Percentiles rank a stretch among this genome's conserved stretches.
These are phyloP conservation scores for Xerocomellus dryophilus DNA, from an alignment of 768 basidiomycete species.

Conservation along the genomic window DNA sequence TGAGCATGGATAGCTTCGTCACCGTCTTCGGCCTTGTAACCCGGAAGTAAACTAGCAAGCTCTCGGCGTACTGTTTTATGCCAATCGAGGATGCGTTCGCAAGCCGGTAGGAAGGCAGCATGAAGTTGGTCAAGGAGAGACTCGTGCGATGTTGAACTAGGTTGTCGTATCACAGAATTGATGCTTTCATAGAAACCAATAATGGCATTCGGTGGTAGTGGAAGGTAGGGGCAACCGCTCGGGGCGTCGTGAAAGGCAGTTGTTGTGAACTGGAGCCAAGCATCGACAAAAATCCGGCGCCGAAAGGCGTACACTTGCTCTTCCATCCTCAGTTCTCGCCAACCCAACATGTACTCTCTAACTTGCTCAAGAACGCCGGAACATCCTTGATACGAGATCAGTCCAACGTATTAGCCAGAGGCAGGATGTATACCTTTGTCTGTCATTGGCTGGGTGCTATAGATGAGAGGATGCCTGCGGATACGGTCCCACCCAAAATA, in stretches of 20 bases:
- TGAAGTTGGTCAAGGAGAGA: slow-evolving; percentile 17
- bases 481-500: slow-evolving; percentile 33
- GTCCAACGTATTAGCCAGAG: background rate
- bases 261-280: slow-evolving; percentile 25
- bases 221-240: slow-evolving; percentile 18
- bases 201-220: slow-evolving; percentile 27
- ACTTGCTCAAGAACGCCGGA: slow-evolving; percentile 20
- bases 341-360: slow-evolving; percentile 26
- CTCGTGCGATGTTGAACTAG: slow-evolving; percentile 2
- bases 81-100: slow-evolving; percentile 24
- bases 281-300: slow-evolving; percentile 25
- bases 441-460: slow-evolving; percentile 22
- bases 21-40: slow-evolving; percentile 15
- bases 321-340: slow-evolving; percentile 32
- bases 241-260: slow-evolving; percentile 13
- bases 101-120: slow-evolving; percentile 14
- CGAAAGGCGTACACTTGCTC: slow-evolving; percentile 28
- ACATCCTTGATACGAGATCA: slow-evolving; percentile 19
- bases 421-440: slow-evolving; percentile 15
- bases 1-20: slow-evolving; percentile 15
- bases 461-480: slow-evolving; percentile 29
- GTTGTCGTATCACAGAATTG: slow-evolving; percentile 27
- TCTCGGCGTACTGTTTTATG: slow-evolving; percentile 26
- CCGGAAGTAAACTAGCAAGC: slow-evolving; percentile 28
- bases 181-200: slow-evolving; percentile 23